phyloP scores from a whole-genome alignment of 1,284 basidiomycete species.

The Apiotrichum mycotoxinovorans region DNA sequence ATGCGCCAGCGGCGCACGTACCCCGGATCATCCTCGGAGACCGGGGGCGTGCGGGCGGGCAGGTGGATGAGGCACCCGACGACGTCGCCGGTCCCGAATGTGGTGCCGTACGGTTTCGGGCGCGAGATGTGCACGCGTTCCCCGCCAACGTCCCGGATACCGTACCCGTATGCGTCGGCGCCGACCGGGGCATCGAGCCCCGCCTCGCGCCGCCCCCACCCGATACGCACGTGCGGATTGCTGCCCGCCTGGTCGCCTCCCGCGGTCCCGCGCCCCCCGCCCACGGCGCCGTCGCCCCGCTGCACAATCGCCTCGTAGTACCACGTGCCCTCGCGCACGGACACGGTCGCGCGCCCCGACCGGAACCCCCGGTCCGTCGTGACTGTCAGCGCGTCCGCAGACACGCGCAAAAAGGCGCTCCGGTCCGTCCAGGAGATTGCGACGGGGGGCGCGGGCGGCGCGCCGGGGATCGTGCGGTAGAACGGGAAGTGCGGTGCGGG shows the following conservation, averaged over 20 bases:
- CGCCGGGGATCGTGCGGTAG: constrained; percentile 43
- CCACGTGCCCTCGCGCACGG: constrained; percentile 86
- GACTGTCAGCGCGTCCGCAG: constrained; percentile 71
- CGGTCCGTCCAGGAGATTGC: constrained; percentile 54
- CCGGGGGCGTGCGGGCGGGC: constrained; percentile 57
- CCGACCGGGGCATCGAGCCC: constrained; percentile 89
- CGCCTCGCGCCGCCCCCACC: constrained; percentile 88
- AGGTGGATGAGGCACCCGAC: constrained; percentile 69
- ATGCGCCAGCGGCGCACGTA: constrained; percentile 79
- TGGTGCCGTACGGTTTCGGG: constrained; percentile 67
- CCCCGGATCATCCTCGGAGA: constrained; percentile 63
- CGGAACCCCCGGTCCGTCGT: constrained; percentile 85
- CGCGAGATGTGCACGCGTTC: constrained; percentile 84
- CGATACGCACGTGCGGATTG: constrained; percentile 74
- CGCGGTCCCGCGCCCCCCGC: constrained; percentile 51
- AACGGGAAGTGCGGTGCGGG: constrained; percentile 39
- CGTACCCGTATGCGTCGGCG: constrained; percentile 90
- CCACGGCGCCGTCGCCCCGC: constrained; percentile 58
- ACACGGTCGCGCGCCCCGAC: constrained; percentile 82
- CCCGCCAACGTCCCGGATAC: constrained; percentile 82
- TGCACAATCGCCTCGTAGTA: constrained; percentile 86
- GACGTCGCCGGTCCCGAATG: constrained; percentile 79
- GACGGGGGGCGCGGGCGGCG: constrained; percentile 36
- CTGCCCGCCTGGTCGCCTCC: constrained; percentile 26
- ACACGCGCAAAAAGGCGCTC: constrained; percentile 64